Evolutionary conservation across 139 green algal species (phyloP), one percentile per base, ranked within the genome.

Genomic region (Closterium sp.): DNA sequence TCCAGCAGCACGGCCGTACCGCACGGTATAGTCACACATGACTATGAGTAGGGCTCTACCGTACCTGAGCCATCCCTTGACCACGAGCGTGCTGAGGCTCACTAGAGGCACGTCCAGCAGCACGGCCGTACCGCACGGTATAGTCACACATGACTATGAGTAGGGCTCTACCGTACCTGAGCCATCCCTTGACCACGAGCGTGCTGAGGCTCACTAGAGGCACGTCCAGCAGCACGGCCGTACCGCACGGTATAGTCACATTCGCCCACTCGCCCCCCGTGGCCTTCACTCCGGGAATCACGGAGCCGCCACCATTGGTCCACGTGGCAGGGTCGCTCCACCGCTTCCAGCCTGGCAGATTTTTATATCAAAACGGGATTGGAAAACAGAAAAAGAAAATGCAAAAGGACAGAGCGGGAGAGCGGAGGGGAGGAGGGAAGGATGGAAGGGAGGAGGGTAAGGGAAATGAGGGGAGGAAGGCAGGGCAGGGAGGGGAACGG

Each of bases 271-370:
- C 70, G 89, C 89, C 38, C 89, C 30, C 30, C 27, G 89, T 73
- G 27, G 42, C 89, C 30, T 38, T 62, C 34, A 30, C 31, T 79
- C 62, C 62, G 17, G 62, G 62, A 79, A 79, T 24, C 62, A 79
- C 62, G 62, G 62, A 79, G 62, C 62, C 27, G 62, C 62, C 62
- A 24, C 17, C 3, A 79, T 24, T 79, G 24, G 42, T 17, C 89
- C 89, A 91, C 89, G 89, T 91, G 29, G 89, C 89, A 30, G 89
- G 42, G 89, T 31, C 31, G 89, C 89, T 91, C 89, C 89, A 91
- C 45, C 13, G 29, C 89, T 89, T 34, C 30, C 89, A 91, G n/a
- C 89, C 89, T 91, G 89, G 30, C 29, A 24, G n/a, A n/a, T 9
- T 6, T 73, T n/a, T n/a, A n/a, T n/a, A n/a, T n/a, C n/a, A 62